phyloP scores from a whole-genome alignment of 2,329 filamentous ascomycete species.

The Talaromyces rugulosus region DNA sequence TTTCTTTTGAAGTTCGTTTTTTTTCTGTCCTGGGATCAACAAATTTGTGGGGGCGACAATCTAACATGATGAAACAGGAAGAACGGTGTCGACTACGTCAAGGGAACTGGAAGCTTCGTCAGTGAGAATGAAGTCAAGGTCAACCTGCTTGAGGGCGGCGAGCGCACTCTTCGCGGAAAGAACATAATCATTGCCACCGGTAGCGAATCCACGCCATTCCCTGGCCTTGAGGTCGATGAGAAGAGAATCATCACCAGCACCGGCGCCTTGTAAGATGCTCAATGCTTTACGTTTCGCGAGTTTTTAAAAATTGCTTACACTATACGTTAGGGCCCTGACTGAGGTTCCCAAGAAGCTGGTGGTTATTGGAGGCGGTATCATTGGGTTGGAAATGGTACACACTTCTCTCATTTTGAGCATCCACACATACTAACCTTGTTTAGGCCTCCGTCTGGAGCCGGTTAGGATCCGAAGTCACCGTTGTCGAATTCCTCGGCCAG shows the following conservation, averaged over 20 bases:
- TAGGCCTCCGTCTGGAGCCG: slow-evolving; percentile 90
- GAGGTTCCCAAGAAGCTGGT: slow-evolving; percentile 95
- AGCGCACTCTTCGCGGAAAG: slow-evolving; percentile 82
- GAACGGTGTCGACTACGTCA: slow-evolving; percentile 97
- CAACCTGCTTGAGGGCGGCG: slow-evolving; percentile 83
- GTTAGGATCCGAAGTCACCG: slow-evolving; percentile 88
- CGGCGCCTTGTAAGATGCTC: slow-evolving; percentile 62
- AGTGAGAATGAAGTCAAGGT: slow-evolving; percentile 91
- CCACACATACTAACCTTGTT: slow-evolving; percentile 7
- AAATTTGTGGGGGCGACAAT: background rate
- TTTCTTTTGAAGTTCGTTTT: slow-evolving; percentile 71
- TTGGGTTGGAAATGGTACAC: slow-evolving; percentile 90
- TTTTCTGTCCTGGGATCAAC: background rate
- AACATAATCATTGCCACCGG: slow-evolving; percentile 98
- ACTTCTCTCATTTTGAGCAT: background rate
- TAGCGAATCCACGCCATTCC: slow-evolving; percentile 92
- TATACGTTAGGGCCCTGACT: slow-evolving; percentile 54
- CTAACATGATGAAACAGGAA: slow-evolving; percentile 49
- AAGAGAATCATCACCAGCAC: slow-evolving; percentile 97
- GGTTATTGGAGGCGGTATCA: slow-evolving; percentile 97
- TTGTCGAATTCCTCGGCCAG: slow-evolving; percentile 93
- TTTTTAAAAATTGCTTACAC: background rate
- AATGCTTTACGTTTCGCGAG: background rate
- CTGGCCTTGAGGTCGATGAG: slow-evolving; percentile 92
- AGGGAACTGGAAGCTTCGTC: slow-evolving; percentile 82